phyloP scores from a whole-genome alignment of 768 basidiomycete genomes.

The Tricholoma flavovirens region DNA sequence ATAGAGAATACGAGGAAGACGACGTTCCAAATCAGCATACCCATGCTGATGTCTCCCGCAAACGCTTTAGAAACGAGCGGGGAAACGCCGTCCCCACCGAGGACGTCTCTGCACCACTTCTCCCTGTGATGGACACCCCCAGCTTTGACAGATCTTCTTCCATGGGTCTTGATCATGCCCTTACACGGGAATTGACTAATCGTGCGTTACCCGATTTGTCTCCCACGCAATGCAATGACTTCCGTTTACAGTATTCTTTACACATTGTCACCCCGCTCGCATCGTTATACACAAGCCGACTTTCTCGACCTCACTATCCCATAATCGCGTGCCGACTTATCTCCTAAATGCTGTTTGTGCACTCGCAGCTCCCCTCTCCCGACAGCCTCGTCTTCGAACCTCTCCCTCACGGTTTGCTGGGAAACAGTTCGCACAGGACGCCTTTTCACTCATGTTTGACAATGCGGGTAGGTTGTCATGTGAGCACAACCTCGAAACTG shows the following conservation, averaged over 20 bases:
- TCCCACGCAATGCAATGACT: conserved; percentile 7
- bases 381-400: conserved; percentile 55
- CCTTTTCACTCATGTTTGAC: conserved; percentile 68
- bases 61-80: conserved; percentile 44
- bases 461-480: conserved; percentile 55
- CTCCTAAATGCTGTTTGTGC: conserved; percentile 74
- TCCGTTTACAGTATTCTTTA: conserved; percentile 60
- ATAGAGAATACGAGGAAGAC: conserved; percentile 29
- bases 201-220: conserved; percentile 36
- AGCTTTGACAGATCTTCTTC: conserved; percentile 37
- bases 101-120: conserved; percentile 25
- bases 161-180: conserved; percentile 49
- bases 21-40: conserved; percentile 30
- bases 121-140: conserved; percentile 34
- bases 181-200: conserved; percentile 71
- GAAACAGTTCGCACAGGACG: conserved; percentile 53
- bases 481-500: conserved; percentile 62
- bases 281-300: conserved; percentile 76
- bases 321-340: conserved; percentile 61
- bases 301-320: conserved; percentile 61
- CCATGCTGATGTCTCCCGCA: conserved; percentile 26
- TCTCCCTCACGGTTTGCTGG: conserved; percentile 51
- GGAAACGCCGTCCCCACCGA: conserved; percentile 32
- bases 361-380: conserved; percentile 70
- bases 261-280: conserved; percentile 74